phyloP scores from a whole-genome alignment of 2,329 filamentous ascomycete genomes.

The Xylaria sp. region DNA sequence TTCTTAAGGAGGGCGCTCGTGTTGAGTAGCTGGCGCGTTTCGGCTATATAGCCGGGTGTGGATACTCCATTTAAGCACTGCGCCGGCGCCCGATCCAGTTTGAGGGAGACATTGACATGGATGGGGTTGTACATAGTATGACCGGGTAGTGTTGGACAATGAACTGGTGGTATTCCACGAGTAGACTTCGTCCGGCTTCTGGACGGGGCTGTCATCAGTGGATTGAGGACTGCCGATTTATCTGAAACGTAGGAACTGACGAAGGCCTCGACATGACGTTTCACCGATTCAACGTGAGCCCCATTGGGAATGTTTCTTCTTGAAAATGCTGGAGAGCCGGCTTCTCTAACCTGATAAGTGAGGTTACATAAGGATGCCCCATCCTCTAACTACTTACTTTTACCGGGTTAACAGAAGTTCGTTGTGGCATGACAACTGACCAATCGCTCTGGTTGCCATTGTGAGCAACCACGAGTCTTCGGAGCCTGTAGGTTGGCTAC shows the following conservation, averaged over 20 bases:
- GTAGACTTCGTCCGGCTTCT: not conserved
- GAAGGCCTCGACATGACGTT: not conserved
- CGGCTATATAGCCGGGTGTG: not conserved
- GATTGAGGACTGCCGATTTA: not conserved
- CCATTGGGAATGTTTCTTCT: too few relatives aligned
- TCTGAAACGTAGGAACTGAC: not conserved
- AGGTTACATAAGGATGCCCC: too few relatives aligned
- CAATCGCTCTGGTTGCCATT: not conserved
- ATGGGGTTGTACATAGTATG: too few relatives aligned
- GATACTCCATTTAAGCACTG: not conserved
- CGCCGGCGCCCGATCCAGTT: not conserved
- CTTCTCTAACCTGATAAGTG: too few relatives aligned
- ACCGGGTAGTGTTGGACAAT: too few relatives aligned
- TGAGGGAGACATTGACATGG: not conserved
- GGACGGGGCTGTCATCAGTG: too few relatives aligned
- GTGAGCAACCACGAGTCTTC: not conserved
- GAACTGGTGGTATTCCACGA: not conserved
- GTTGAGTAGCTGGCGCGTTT: not conserved
- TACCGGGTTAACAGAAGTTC: not conserved
- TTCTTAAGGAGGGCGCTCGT: not conserved
- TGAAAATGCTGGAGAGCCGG: too few relatives aligned
- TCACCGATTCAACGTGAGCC: too few relatives aligned
- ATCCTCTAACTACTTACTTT: not conserved
- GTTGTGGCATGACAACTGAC: not conserved
- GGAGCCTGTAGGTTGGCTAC: too few relatives aligned